Conservation (phyloP, 2,329 filamentous ascomycete species). For the Exserohilum rostratum region DNA sequence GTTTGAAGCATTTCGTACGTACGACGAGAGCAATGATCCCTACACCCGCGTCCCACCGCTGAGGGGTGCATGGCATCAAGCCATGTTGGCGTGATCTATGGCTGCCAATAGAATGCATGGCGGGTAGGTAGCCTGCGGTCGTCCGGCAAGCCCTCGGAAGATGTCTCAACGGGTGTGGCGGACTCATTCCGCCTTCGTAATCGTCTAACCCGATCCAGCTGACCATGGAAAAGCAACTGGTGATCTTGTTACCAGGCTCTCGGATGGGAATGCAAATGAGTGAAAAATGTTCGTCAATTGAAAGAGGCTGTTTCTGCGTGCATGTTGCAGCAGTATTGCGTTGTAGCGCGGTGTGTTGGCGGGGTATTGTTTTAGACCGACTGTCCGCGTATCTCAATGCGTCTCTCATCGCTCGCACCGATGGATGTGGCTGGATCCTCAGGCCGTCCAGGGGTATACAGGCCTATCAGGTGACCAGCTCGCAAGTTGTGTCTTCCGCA, state of each 20-base stretch:
- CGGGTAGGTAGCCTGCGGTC: slow-evolving; percentile 28
- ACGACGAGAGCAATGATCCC: not conserved
- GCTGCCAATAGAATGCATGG: slow-evolving; percentile 1
- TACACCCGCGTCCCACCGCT: slow-evolving; percentile 14
- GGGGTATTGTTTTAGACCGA: not conserved
- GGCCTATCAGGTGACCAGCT: slow-evolving; percentile 1
- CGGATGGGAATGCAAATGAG: not conserved
- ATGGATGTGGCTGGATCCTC: not conserved
- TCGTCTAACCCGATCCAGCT: slow-evolving; percentile 16
- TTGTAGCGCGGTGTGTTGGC: not conserved
- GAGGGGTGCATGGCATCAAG: slow-evolving; percentile 13
- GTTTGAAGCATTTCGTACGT: not conserved
- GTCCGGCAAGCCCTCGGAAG: slow-evolving; percentile 33
- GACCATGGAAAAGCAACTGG: slow-evolving; percentile 7
- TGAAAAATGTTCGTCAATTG: not conserved
- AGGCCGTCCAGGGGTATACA: not conserved
- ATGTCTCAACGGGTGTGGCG: slow-evolving; percentile 8
- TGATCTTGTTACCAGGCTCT: not conserved
- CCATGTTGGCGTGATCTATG: slow-evolving; percentile 26
- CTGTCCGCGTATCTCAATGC: not conserved
- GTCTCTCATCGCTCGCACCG: not conserved
- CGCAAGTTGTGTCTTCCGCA: not conserved
- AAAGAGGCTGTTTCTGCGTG: not conserved
- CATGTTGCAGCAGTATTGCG: not conserved
- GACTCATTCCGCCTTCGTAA: slow-evolving; percentile 23